Evolutionary conservation across 1,139 yeast species (phyloP).

Genomic region (Yamadazyma songkhlaensis): DNA sequence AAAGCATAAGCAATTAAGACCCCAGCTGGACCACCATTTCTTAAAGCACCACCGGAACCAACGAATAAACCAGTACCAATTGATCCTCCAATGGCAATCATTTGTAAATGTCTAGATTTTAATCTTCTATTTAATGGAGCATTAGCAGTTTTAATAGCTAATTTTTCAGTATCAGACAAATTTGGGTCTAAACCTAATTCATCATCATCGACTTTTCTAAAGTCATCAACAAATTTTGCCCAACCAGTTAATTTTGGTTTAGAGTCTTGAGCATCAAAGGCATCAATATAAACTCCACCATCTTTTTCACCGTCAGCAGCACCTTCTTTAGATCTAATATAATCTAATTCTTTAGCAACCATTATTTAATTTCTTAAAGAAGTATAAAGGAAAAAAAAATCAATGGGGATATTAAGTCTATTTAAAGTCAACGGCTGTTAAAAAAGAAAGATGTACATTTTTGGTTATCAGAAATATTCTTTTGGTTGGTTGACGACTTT

Average conservation of each 20-base stretch:
- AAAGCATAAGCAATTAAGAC: conserved; percentile 60
- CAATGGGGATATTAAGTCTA: too few relatives aligned
- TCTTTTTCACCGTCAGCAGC: conserved; percentile 38
- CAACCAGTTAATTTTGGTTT: conserved; percentile 31
- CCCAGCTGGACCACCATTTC: conserved; percentile 74
- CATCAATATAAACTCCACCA: conserved; percentile 44
- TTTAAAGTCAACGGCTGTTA: too few relatives aligned
- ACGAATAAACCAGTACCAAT: conserved; percentile 51
- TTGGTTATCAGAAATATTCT: too few relatives aligned
- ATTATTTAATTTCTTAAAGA: conserved; percentile 13
- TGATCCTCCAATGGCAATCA: conserved; percentile 84
- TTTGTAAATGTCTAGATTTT: conserved; percentile 65
- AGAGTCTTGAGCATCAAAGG: conserved; percentile 32
- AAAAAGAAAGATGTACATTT: too few relatives aligned
- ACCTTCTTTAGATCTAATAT: conserved; percentile 38
- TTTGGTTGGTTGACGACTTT: too few relatives aligned
- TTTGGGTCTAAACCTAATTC: conserved; percentile 60
- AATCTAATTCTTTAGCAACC: conserved; percentile 45
- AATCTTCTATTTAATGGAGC: conserved; percentile 68
- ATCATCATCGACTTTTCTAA: conserved; percentile 49
- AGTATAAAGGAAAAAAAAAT: too few relatives aligned
- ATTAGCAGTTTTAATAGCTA: conserved; percentile 63
- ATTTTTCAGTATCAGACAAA: conserved; percentile 59
- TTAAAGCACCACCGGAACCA: conserved; percentile 57
- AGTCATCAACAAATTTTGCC: conserved; percentile 50